Evolutionary conservation across 257 asterid species (phyloP), one percentile per base, ranked within the genome.

Genomic region (Rehmannia glutinosa): DNA sequence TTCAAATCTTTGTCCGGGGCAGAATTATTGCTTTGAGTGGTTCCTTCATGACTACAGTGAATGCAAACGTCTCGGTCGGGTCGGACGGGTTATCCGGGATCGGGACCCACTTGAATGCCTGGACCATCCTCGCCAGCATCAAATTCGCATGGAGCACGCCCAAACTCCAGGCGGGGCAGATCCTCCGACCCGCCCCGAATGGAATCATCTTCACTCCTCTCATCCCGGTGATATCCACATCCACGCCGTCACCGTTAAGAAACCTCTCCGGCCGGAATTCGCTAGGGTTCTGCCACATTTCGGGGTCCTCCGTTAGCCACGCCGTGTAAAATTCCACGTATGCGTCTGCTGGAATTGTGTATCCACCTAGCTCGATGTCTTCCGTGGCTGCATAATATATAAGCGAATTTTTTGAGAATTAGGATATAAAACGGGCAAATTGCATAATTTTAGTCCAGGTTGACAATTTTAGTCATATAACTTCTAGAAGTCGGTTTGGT

Each of bases 151-250:
- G 99, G 71, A 93, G 50, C 32, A 78, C 78, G 4, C 99, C 99
- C 76, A 93, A 65, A 8, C 83, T 84, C 97, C 97, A 93, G 0
- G 97, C 97, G 30, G 99, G 99, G 75, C 96, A 93, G 25, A 93
- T 93, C 79, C 99, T 76, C 51, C 99, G 81, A 2, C 99, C 99
- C 27, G 96, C 87, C 39, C 97, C 99, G 64, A 93, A 93, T 0
- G 99, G 99, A 60, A 90, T 33, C 99, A 93, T 93, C 75, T 83
- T 90, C 28, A 86, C 97, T 4, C 86, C 97, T 54, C 76, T 81
- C 85, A 64, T 81, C 1, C 97, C 99, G 41, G 99, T 93, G 7
- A 93, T 82, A 38, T 90, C 99, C 75, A 90, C 99, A 20, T 83
- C 88, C 2, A 79, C 91, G 0, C 97, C 99, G 61, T 93, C 99